These are phyloP conservation scores for Cardiospermum halicacabum DNA, from an alignment of 345 rosid genomes.

Conservation along the genomic window DNA sequence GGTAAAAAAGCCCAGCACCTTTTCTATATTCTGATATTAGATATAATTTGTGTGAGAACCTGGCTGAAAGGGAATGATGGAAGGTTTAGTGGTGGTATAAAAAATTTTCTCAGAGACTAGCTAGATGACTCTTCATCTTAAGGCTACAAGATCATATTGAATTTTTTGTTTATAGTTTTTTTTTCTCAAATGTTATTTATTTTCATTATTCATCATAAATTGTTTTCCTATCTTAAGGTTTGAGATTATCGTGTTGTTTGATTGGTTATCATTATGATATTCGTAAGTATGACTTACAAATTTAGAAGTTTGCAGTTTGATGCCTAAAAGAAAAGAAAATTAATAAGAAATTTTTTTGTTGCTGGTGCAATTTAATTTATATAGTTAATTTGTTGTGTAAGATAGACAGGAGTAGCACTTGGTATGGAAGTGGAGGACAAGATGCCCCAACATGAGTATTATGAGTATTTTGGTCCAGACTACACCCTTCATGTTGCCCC, in stretches of 20 bases:
- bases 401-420: slow-evolving; percentile 64
- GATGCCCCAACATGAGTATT: slow-evolving; percentile 66
- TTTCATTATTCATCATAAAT: background rate
- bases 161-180: background rate
- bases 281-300: background rate
- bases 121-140: background rate
- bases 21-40: background rate
- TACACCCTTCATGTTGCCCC: slow-evolving; percentile 67
- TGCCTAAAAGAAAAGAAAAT: background rate
- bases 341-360: background rate
- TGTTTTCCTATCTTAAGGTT: background rate
- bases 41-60: slow-evolving; percentile 1
- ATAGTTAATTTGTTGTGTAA: slow-evolving; percentile 15
- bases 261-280: background rate
- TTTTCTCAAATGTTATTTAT: background rate
- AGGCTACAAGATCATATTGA: background rate
- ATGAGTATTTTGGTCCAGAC: slow-evolving; percentile 64
- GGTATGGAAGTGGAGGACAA: slow-evolving; percentile 63
- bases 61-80: background rate
- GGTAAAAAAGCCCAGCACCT: background rate
- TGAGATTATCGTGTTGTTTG: background rate
- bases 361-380: background rate
- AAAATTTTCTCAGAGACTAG: background rate
- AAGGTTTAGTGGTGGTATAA: background rate
- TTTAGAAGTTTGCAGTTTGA: background rate